phyloP scores from a whole-genome alignment of 306 rosid species.

The Prunus davidiana region DNA sequence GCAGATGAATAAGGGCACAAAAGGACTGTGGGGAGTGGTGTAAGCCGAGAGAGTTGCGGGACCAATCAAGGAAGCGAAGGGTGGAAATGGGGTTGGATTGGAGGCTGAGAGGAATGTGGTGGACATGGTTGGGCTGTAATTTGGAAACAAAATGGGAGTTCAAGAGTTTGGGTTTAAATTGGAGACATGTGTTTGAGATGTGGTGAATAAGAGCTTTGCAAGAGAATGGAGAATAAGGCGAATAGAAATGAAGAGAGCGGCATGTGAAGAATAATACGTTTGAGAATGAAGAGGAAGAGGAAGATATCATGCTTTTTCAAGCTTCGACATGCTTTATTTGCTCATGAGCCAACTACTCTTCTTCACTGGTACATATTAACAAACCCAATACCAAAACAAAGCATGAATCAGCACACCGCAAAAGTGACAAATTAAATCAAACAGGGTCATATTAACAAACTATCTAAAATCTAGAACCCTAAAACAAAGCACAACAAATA shows the following conservation, averaged over 20 bases:
- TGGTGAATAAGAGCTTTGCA: neutral
- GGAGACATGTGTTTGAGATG: conserved; percentile 7
- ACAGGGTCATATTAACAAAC: no score
- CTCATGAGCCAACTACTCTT: no score
- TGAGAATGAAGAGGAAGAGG: neutral
- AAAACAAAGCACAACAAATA: no score
- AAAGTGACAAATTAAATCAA: no score
- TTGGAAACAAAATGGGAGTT: neutral
- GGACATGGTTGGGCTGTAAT: conserved; percentile 11
- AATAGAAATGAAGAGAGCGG: no score
- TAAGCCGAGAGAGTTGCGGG: conserved; percentile 18
- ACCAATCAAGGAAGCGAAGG: conserved; percentile 24
- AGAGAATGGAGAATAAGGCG: neutral
- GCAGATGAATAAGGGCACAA: conserved; percentile 16
- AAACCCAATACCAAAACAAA: no score
- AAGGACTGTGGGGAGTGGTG: conserved; percentile 15
- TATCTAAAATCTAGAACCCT: no score
- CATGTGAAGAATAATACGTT: no score
- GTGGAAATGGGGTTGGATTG: neutral
- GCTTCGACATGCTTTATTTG: no score
- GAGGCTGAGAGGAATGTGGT: conserved; percentile 14
- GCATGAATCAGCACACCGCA: no score
- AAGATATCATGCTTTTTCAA: no score
- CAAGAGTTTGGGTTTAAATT: conserved; percentile 3
- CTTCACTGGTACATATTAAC: no score